Evolutionary conservation across 1,284 basidiomycete species (phyloP).

Genomic region (Apiotrichum sp.): DNA sequence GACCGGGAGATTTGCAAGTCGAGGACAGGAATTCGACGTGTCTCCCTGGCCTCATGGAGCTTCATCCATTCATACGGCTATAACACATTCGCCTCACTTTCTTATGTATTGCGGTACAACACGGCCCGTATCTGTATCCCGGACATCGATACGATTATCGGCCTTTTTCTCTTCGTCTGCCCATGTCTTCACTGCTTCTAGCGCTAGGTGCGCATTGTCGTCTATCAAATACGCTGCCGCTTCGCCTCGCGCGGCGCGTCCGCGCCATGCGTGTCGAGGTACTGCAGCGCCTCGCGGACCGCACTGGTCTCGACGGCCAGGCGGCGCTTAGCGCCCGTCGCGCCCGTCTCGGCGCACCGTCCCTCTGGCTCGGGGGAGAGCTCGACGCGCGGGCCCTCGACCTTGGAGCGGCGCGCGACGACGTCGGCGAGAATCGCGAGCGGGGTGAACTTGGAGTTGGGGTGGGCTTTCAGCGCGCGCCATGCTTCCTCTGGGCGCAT

Average conservation of each 20-base stretch:
- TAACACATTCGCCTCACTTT: background rate
- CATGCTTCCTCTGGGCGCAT: slow-evolving; percentile 79
- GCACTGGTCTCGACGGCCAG: slow-evolving; percentile 70
- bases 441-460: slow-evolving; percentile 75
- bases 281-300: slow-evolving; percentile 67
- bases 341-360: slow-evolving; percentile 42
- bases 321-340: slow-evolving; percentile 48
- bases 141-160: background rate
- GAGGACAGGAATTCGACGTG: too few species aligned
- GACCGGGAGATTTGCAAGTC: too few species aligned
- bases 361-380: slow-evolving; percentile 53
- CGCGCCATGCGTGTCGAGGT: slow-evolving; percentile 54
- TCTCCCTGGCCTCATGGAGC: too few species aligned
- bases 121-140: background rate
- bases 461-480: slow-evolving; percentile 79
- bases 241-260: background rate
- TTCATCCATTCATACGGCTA: too few species aligned
- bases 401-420: slow-evolving; percentile 72
- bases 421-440: slow-evolving; percentile 76
- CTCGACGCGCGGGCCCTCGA: slow-evolving; percentile 63
- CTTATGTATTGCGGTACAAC: background rate
- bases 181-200: background rate
- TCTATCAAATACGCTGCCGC: background rate
- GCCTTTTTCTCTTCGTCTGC: background rate
- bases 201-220: background rate